Conservation (phyloP, 345 rosid species). For the Luvunga scandens region DNA sequence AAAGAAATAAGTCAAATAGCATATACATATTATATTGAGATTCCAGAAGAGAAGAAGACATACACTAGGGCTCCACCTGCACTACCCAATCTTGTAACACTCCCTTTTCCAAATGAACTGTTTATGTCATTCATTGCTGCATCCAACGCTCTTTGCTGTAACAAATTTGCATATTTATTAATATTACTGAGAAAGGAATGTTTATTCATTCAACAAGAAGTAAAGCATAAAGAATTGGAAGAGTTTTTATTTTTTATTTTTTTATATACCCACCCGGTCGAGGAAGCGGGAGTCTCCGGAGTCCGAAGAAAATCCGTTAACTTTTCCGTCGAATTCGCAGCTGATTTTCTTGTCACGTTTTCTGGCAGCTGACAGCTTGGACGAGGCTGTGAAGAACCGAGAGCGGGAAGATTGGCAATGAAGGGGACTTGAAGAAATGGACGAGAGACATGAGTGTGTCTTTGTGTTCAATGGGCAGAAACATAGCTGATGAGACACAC, state of each 20-base stretch:
- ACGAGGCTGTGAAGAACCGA: conserved; percentile 23
- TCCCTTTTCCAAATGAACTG: conserved; percentile 88
- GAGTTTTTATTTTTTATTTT: background rate
- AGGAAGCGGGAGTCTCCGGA: conserved; percentile 62
- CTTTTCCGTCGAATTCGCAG: conserved; percentile 55
- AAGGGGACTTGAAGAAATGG: conserved; percentile 13
- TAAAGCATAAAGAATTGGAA: background rate
- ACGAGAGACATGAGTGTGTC: conserved; percentile 12
- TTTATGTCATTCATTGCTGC: conserved; percentile 94
- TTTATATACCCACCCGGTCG: conserved; percentile 53
- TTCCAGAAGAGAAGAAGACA: conserved; percentile 25
- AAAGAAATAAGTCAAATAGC: background rate
- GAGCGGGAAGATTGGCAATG: conserved; percentile 26
- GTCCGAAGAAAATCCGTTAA: conserved; percentile 57
- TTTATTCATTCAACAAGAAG: background rate
- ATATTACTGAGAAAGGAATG: no score
- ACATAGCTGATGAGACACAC: background rate
- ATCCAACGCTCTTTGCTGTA: conserved; percentile 92
- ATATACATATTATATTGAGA: background rate
- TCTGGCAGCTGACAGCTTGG: conserved; percentile 20
- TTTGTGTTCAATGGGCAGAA: conserved; percentile 8
- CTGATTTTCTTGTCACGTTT: conserved; percentile 30
- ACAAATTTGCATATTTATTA: background rate
- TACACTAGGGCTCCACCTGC: conserved; percentile 95
- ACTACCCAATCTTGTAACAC: conserved; percentile 92